phyloP scores from a whole-genome alignment of 495 filamentous ascomycete species.

The Trichoderma reesei region DNA sequence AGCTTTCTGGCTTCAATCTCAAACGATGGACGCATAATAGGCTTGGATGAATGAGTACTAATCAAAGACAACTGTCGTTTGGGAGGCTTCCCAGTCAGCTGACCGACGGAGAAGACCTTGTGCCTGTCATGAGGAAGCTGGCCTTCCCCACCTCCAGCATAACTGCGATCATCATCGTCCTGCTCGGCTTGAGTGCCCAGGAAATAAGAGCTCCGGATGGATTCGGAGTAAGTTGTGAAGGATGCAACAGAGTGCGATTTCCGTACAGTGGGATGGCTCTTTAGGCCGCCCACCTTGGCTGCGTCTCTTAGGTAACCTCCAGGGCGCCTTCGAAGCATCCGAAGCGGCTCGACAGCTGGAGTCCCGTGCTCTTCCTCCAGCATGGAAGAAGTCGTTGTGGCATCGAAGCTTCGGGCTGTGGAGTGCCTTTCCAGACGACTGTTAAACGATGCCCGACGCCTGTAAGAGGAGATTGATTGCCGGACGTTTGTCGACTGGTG shows the following conservation, averaged over 20 bases:
- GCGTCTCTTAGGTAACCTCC: constrained; percentile 82
- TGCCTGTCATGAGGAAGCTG: constrained; percentile 7
- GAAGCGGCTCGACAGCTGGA: constrained; percentile 37
- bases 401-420: constrained; percentile 50
- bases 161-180: not conserved
- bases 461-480: constrained; percentile 28
- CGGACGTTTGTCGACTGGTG: constrained; percentile 31
- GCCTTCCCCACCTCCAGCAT: not conserved
- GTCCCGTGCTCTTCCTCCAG: constrained; percentile 21
- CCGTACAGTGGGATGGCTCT: constrained; percentile 33
- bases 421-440: constrained; percentile 55
- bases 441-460: constrained; percentile 53
- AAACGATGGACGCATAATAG: constrained; percentile 74
- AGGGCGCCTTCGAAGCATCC: constrained; percentile 70
- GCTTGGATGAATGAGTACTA: constrained; percentile 65
- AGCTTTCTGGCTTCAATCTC: constrained; percentile 83
- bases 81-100: constrained; percentile 39
- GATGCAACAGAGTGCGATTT: constrained; percentile 66
- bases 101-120: constrained; percentile 49
- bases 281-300: constrained; percentile 60
- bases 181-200: constrained; percentile 20
- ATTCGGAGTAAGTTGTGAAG: constrained; percentile 58
- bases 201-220: constrained; percentile 52
- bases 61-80: constrained; percentile 50
- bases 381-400: constrained; percentile 42